Percentiles rank a stretch among this genome's conserved stretches.
Evolutionary conservation across 331 rosid genomes (phyloP).

Genomic region (Quercus tomentella): DNA sequence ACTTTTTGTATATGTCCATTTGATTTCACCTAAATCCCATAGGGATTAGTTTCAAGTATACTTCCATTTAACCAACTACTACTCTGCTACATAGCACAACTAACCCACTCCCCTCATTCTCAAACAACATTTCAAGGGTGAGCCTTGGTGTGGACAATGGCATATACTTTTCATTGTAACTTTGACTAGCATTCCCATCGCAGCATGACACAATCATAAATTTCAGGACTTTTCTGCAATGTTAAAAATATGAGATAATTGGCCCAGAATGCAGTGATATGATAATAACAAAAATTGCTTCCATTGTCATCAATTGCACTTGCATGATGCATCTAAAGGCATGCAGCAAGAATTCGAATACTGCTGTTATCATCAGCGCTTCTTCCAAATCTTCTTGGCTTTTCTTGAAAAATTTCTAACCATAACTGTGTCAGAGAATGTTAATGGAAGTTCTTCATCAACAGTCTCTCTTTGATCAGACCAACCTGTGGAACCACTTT

Average conservation of each 20-base stretch:
- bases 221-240: background rate
- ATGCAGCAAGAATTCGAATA: background rate
- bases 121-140: background rate
- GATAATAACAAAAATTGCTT: background rate
- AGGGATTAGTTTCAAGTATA: background rate
- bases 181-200: background rate
- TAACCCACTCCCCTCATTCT: background rate
- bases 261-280: background rate
- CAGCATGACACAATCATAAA: background rate
- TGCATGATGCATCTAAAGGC: background rate
- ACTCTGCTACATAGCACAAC: background rate
- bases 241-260: background rate
- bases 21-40: background rate
- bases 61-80: background rate
- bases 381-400: conserved; percentile 38
- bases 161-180: background rate
- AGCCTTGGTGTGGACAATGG: background rate
- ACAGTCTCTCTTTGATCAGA: conserved; percentile 41
- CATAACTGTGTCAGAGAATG: conserved; percentile 45
- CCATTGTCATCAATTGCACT: background rate
- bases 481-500: conserved; percentile 38
- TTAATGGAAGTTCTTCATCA: conserved; percentile 74
- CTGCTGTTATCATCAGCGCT: conserved; percentile 1
- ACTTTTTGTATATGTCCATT: background rate
- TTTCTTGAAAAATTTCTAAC: conserved; percentile 41